These are phyloP conservation scores for Aphanoascus verrucosus DNA, from an alignment of 2,329 filamentous ascomycete genomes.

Conservation along the genomic window DNA sequence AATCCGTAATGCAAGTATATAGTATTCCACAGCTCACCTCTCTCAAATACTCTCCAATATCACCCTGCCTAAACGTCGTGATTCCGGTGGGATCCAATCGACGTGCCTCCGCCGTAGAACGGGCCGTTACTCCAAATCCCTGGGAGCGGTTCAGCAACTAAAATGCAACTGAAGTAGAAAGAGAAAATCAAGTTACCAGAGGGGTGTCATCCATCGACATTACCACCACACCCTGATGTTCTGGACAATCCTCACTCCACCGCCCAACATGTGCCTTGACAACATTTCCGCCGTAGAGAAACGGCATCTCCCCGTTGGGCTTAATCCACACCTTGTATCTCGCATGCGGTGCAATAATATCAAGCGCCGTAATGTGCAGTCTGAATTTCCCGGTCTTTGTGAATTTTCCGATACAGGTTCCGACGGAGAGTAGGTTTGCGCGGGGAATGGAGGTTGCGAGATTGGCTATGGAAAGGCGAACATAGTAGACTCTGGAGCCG, in stretches of 20 bases:
- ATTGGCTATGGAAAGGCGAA: conserved; percentile 80
- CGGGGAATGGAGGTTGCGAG: conserved; percentile 76
- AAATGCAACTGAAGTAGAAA: background rate
- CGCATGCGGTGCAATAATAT: conserved; percentile 80
- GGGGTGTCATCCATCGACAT: conserved; percentile 87
- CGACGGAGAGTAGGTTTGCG: conserved; percentile 73
- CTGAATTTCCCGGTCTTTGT: conserved; percentile 95
- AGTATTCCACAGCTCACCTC: conserved; percentile 41
- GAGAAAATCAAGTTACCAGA: conserved; percentile 35
- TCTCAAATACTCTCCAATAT: conserved; percentile 88
- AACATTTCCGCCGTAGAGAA: conserved; percentile 85
- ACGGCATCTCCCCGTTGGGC: conserved; percentile 93
- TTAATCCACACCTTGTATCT: conserved; percentile 97
- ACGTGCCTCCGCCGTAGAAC: conserved; percentile 71
- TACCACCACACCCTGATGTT: conserved; percentile 85
- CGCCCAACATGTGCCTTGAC: conserved; percentile 72
- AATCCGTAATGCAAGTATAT: background rate
- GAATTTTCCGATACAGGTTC: conserved; percentile 80
- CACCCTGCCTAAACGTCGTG: conserved; percentile 80
- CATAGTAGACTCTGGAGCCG: conserved; percentile 79
- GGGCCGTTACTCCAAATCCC: conserved; percentile 86
- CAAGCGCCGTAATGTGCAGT: conserved; percentile 77
- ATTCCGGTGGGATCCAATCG: conserved; percentile 83
- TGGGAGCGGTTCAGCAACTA: conserved; percentile 30
- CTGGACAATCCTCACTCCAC: conserved; percentile 83